phyloP scores from a whole-genome alignment of 2,329 filamentous ascomycete genomes.

The Clonostachys sp. region DNA sequence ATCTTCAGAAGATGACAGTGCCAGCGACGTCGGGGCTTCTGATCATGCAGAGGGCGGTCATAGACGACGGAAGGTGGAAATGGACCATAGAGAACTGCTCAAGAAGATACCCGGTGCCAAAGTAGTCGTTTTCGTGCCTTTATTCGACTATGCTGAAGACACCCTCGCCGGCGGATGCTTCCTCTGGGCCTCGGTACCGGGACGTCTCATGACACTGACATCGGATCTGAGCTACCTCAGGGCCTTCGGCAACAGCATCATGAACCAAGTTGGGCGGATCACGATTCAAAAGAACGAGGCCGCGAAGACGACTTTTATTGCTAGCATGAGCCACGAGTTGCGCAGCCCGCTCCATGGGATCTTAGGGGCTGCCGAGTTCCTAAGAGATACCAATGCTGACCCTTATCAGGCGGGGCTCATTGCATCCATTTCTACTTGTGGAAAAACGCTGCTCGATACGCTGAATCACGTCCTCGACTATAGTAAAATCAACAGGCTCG shows the following conservation, averaged over 20 bases:
- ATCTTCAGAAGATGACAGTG: constrained; percentile 22
- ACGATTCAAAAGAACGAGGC: constrained; percentile 45
- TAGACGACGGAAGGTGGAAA: constrained; percentile 1
- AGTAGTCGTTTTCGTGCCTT: constrained; percentile 24
- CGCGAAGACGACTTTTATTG: constrained; percentile 55
- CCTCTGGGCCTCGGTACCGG: constrained; percentile 23
- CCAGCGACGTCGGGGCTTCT: constrained; percentile 14
- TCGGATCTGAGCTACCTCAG: constrained; percentile 27
- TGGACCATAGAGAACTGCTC: constrained; percentile 24
- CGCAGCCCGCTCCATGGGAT: constrained; percentile 54
- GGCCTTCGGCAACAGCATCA: constrained; percentile 14
- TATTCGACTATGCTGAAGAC: constrained; percentile 26
- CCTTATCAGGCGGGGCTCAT: constrained; percentile 35
- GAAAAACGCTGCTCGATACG: constrained; percentile 42
- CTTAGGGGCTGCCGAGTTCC: constrained; percentile 43
- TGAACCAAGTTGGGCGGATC: constrained; percentile 49
- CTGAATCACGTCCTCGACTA: constrained; percentile 43
- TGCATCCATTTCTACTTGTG: constrained; percentile 38
- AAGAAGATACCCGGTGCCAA: constrained; percentile 23
- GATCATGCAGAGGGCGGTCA: not conserved
- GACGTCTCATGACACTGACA: constrained; percentile 28
- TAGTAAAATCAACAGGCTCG: constrained; percentile 29
- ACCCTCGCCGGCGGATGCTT: constrained; percentile 25
- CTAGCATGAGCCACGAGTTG: constrained; percentile 54
- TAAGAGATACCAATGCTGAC: constrained; percentile 33